Conservation (phyloP, 495 filamentous ascomycete species). For the Pyrenopolyporus hunteri region DNA sequence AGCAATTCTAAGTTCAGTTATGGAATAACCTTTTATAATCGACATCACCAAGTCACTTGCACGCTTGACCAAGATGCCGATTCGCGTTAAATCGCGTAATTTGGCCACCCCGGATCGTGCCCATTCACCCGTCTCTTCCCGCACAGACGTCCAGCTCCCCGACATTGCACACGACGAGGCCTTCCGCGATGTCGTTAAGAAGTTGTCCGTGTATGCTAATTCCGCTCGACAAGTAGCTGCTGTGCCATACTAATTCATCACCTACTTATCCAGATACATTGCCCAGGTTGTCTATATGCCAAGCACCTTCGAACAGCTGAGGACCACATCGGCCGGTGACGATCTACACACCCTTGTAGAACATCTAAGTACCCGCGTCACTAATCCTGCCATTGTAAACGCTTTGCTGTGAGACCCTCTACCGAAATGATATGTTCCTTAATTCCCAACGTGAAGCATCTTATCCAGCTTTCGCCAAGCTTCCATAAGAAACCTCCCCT, state of each 20-base stretch:
- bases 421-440: background rate
- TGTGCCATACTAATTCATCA: slow-evolving; percentile 16
- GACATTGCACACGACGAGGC: slow-evolving; percentile 67
- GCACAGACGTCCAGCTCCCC: slow-evolving; percentile 54
- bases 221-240: background rate
- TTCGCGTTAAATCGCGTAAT: slow-evolving; percentile 53
- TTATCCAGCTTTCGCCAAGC: background rate
- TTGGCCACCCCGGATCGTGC: slow-evolving; percentile 33
- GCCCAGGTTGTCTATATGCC: slow-evolving; percentile 67
- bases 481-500: too few relatives aligned
- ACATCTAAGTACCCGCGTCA: slow-evolving; percentile 66
- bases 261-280: slow-evolving; percentile 57
- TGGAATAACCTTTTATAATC: too few relatives aligned
- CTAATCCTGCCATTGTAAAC: slow-evolving; percentile 76
- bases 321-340: slow-evolving; percentile 68
- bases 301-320: slow-evolving; percentile 80
- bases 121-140: slow-evolving; percentile 18
- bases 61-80: slow-evolving; percentile 42
- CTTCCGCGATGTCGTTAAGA: slow-evolving; percentile 70
- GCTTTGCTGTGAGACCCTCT: slow-evolving; percentile 70
- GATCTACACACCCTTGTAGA: slow-evolving; percentile 68
- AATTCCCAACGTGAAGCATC: too few relatives aligned
- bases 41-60: background rate
- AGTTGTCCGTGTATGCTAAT: slow-evolving; percentile 65
- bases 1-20: too few relatives aligned